Evolutionary conservation across 2,329 filamentous ascomycete genomes (phyloP).

Genomic region (Balansia obtecta): DNA sequence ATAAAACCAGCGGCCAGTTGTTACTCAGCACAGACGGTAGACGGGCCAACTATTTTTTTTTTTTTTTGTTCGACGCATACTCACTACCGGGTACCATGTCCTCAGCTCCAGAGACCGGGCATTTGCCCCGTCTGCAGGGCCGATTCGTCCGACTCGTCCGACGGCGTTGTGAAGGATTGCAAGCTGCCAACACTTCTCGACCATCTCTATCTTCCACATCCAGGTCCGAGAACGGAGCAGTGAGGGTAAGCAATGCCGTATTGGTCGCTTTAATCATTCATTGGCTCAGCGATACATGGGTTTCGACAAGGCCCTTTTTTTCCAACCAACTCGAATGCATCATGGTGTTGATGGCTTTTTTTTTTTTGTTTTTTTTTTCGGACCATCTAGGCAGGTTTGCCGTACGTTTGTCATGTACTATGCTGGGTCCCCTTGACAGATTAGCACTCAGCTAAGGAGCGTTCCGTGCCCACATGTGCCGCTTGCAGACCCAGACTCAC

Average conservation of each 20-base stretch:
- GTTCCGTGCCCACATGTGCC: neutral
- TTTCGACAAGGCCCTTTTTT: neutral
- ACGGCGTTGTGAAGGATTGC: neutral
- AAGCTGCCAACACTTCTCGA: neutral
- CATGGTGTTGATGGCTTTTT: neutral
- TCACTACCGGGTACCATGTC: no score
- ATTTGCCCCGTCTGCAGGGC: neutral
- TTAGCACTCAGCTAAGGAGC: neutral
- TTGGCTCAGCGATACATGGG: neutral
- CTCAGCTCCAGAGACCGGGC: neutral
- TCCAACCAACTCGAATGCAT: neutral
- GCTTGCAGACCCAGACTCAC: neutral
- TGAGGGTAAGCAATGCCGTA: neutral
- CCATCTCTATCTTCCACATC: neutral
- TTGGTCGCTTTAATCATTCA: neutral
- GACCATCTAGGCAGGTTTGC: no score
- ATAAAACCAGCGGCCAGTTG: no score
- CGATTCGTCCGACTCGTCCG: neutral
- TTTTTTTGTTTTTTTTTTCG: no score
- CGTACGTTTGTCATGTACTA: neutral
- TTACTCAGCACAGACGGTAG: no score
- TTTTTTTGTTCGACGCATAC: no score
- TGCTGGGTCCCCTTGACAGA: neutral
- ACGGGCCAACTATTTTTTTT: no score
- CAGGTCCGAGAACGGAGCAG: neutral